Evolutionary conservation across 1,284 basidiomycete species (phyloP).

Genomic region (Porogramme epimiltina): DNA sequence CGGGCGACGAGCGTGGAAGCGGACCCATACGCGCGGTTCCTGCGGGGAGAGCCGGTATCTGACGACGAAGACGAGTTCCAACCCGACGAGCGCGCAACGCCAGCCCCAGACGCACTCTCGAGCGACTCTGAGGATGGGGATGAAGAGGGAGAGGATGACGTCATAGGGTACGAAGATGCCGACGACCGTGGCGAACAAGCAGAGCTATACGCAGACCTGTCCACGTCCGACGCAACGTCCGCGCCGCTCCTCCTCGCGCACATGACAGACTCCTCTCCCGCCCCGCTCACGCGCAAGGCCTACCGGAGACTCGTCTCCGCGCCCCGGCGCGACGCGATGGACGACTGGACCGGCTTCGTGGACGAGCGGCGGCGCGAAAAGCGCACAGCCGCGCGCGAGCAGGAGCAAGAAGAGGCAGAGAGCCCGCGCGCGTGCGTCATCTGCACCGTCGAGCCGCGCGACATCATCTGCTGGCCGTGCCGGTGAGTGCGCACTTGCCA

Average conservation of each 20-base stretch:
- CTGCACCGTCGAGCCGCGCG: constrained; percentile 67
- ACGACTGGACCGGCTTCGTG: constrained; percentile 32
- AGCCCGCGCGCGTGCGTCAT: constrained; percentile 62
- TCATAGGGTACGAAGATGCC: constrained; percentile 17
- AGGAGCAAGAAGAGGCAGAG: constrained; percentile 31
- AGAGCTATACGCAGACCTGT: constrained; percentile 46
- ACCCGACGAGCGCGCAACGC: constrained; percentile 16
- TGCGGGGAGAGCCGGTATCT: constrained; percentile 63
- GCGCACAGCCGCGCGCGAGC: constrained; percentile 9
- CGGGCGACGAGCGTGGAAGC: constrained; percentile 7
- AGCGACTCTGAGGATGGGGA: constrained; percentile 11
- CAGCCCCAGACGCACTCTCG: background rate
- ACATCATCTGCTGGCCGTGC: constrained; percentile 81
- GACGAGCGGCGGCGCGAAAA: constrained; percentile 23
- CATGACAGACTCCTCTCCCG: constrained; percentile 40
- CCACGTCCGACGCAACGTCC: constrained; percentile 33
- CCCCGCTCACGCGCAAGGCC: constrained; percentile 48
- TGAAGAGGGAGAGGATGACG: constrained; percentile 30
- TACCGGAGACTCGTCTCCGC: constrained; percentile 40
- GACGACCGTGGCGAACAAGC: constrained; percentile 38
- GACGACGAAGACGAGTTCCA: constrained; percentile 60
- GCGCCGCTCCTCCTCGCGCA: constrained; percentile 53
- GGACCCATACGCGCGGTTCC: constrained; percentile 55
- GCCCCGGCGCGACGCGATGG: constrained; percentile 12
- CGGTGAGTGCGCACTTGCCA: constrained; percentile 47